These are phyloP conservation scores for Laburnicola sp. DNA, from an alignment of 2,329 filamentous ascomycete genomes.

Conservation along the genomic window DNA sequence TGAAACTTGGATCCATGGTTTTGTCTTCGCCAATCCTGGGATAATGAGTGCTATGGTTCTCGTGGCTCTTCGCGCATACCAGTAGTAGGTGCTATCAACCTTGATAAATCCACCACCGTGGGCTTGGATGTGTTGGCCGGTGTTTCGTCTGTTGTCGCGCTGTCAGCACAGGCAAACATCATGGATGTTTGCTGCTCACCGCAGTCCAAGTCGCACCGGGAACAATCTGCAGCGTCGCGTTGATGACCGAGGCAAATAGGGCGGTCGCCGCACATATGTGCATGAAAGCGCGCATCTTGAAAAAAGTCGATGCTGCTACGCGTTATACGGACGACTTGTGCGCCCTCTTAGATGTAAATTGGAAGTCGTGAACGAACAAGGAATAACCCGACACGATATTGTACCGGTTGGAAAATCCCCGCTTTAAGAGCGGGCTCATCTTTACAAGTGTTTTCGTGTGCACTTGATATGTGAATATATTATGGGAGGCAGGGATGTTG, in stretches of 20 bases:
- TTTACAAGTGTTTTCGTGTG: background rate
- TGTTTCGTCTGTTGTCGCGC: conserved; percentile 39
- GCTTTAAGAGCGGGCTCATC: background rate
- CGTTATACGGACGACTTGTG: too few species aligned
- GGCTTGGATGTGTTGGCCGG: conserved; percentile 64
- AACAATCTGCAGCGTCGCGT: conserved; percentile 44
- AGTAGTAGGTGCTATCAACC: conserved; percentile 63
- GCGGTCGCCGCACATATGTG: conserved; percentile 10
- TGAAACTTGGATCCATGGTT: conserved; percentile 62
- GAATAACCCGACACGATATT: background rate
- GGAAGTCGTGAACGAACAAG: background rate
- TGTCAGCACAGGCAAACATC: conserved; percentile 5
- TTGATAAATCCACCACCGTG: conserved; percentile 68
- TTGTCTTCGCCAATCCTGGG: conserved; percentile 69
- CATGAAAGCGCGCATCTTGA: conserved; percentile 25
- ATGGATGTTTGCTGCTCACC: conserved; percentile 17
- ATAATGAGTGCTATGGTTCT: background rate
- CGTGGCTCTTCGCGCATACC: conserved; percentile 20
- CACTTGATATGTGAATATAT: background rate
- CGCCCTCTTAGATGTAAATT: too few species aligned
- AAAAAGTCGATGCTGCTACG: background rate
- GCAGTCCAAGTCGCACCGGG: conserved; percentile 48
- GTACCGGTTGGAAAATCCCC: background rate
- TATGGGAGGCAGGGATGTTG: background rate
- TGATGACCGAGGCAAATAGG: conserved; percentile 24